A percentile compares a stretch with the other conserved stretches of the same genome.
Conservation (phyloP, 23 red algal genomes). For the Pyropia haitanensis region DNA sequence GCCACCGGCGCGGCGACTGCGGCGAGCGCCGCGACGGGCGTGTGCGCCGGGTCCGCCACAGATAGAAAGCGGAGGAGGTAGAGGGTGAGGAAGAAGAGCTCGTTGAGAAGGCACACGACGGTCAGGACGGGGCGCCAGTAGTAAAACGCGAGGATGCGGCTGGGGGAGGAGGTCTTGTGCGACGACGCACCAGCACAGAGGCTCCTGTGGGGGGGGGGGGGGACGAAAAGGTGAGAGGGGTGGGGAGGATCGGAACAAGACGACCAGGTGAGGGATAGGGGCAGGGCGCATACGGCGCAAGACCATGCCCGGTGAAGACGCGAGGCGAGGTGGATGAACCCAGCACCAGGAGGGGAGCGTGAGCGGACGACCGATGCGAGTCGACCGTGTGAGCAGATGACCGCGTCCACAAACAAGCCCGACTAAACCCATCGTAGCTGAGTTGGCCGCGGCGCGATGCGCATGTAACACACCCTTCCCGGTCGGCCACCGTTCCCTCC, state of each 20-base stretch:
- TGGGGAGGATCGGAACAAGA: too few relatives aligned
- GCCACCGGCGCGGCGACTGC: constrained; percentile 24
- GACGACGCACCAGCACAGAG: constrained; percentile 24
- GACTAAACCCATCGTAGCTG: too few relatives aligned
- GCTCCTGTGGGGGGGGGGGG: neutral
- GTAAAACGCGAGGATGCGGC: constrained; percentile 57
- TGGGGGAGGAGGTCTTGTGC: constrained; percentile 52
- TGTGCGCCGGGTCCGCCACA: neutral
- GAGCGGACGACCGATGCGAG: neutral
- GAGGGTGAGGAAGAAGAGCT: constrained; percentile 66
- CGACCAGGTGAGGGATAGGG: too few relatives aligned
- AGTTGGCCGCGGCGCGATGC: too few relatives aligned
- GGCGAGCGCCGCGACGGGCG: constrained; percentile 7
- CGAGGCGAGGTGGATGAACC: too few relatives aligned
- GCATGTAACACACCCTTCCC: too few relatives aligned
- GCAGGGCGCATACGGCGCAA: too few relatives aligned
- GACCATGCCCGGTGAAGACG: too few relatives aligned
- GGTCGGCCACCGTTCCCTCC: too few relatives aligned
- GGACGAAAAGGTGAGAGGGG: too few relatives aligned
- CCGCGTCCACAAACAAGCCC: too few relatives aligned
- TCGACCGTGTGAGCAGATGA: neutral
- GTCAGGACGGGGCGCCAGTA: constrained; percentile 76
- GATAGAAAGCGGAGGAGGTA: constrained; percentile 38
- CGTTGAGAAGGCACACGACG: constrained; percentile 70
- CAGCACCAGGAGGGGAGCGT: neutral